Evolutionary conservation across 2,329 filamentous ascomycete species (phyloP).

Genomic region (Fusarium aywerte): DNA sequence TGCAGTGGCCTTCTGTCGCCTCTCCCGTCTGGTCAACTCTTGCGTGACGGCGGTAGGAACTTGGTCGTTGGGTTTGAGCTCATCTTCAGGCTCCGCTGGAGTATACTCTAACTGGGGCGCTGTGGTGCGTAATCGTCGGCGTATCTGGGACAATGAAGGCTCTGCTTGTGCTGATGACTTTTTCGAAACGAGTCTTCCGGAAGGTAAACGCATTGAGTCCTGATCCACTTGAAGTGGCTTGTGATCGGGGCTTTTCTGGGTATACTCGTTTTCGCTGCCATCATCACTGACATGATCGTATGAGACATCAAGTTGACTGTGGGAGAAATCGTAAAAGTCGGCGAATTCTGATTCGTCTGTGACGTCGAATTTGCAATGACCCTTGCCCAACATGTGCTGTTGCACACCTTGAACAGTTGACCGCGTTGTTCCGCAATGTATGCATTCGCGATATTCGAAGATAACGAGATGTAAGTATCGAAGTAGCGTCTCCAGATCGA

Average conservation of each 20-base stretch:
- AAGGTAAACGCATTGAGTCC: constrained; percentile 1
- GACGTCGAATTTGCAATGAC: constrained; percentile 18
- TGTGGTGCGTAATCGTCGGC: rapidly evolving
- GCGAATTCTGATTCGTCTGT: not conserved
- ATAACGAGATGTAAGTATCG: constrained; percentile 4
- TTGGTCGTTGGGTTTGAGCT: not conserved
- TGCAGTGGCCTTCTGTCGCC: not conserved
- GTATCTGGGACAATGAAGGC: rapidly evolving
- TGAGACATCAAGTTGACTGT: rapidly evolving
- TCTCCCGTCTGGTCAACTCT: not conserved
- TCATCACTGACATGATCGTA: rapidly evolving
- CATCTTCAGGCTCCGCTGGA: rapidly evolving
- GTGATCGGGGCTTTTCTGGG: rapidly evolving
- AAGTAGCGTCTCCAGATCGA: constrained; percentile 6
- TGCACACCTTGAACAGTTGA: not conserved
- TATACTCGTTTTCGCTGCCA: rapidly evolving
- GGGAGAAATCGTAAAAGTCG: constrained; percentile 15
- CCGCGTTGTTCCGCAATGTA: constrained; percentile 4
- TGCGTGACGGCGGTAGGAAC: rapidly evolving
- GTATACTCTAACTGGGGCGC: not conserved
- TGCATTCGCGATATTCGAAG: constrained; percentile 3
- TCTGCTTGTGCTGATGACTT: constrained; percentile 11
- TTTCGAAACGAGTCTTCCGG: constrained; percentile 9
- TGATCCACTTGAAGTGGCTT: not conserved
- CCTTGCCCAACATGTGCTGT: constrained; percentile 18